Evolutionary conservation across 129 eudicot genomes (phyloP).

Genomic region (Escallonia rubra): DNA sequence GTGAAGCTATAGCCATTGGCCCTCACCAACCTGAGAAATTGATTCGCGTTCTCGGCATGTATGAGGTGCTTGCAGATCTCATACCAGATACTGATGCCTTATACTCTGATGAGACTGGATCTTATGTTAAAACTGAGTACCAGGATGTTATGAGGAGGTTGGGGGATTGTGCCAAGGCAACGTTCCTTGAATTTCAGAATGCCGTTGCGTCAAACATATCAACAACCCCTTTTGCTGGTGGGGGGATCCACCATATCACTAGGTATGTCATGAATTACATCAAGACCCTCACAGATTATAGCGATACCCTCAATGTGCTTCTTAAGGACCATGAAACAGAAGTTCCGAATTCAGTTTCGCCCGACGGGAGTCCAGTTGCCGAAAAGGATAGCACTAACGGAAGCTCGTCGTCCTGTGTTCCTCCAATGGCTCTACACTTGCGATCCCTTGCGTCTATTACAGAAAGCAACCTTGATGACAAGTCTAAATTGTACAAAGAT

Average conservation of each 20-base stretch:
- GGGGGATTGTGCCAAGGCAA: slow-evolving; percentile 68
- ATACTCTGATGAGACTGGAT: slow-evolving; percentile 47
- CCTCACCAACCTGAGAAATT: slow-evolving; percentile 88
- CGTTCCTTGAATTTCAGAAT: slow-evolving; percentile 75
- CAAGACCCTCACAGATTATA: slow-evolving; percentile 49
- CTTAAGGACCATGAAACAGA: slow-evolving; percentile 45
- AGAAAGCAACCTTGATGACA: slow-evolving; percentile 68
- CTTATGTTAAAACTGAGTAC: slow-evolving; percentile 47
- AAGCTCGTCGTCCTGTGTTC: slow-evolving; percentile 10
- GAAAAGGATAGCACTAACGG: slow-evolving; percentile 28
- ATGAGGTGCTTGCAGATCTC: slow-evolving; percentile 69
- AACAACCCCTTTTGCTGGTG: slow-evolving; percentile 68
- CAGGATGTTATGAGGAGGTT: slow-evolving; percentile 46
- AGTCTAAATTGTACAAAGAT: slow-evolving; percentile 72
- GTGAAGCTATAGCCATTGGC: slow-evolving; percentile 79
- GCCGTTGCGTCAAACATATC: slow-evolving; percentile 70
- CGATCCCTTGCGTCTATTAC: slow-evolving; percentile 48
- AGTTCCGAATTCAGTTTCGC: slow-evolving; percentile 35
- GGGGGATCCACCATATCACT: slow-evolving; percentile 87
- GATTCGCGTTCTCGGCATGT: slow-evolving; percentile 78
- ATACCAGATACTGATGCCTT: slow-evolving; percentile 51
- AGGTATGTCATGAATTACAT: slow-evolving; percentile 88
- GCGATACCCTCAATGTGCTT: slow-evolving; percentile 49
- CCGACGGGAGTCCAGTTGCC: slow-evolving; percentile 34
- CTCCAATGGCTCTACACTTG: slow-evolving; percentile 63